Evolutionary conservation across 1,284 basidiomycete genomes (phyloP).

Genomic region (Anthracocystis setariae): DNA sequence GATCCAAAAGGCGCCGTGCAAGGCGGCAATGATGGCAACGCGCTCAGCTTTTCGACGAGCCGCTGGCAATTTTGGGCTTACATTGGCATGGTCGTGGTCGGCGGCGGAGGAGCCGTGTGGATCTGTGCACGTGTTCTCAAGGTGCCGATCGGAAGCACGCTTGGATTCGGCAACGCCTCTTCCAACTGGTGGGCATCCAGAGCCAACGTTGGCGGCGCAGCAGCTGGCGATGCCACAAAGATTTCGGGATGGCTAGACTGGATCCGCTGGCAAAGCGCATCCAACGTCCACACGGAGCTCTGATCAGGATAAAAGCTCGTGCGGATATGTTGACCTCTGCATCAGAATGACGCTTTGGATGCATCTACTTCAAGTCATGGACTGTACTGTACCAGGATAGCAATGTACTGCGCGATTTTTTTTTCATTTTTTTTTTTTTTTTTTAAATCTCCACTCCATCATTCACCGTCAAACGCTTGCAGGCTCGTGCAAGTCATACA

Average conservation of each 20-base stretch:
- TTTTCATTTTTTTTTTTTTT: no score
- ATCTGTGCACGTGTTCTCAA: conserved; percentile 43
- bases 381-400: conserved; percentile 3
- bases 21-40: conserved; percentile 41
- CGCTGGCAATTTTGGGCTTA: conserved; percentile 48
- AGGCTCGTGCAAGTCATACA: conserved; percentile 6
- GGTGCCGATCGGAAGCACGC: conserved; percentile 40
- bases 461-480: conserved; percentile 2
- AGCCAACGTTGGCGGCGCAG: conserved; percentile 18
- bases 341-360: no score
- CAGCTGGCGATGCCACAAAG: conserved; percentile 19
- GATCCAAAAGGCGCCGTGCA: conserved; percentile 62
- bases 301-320: conserved; percentile 4
- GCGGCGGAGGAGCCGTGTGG: conserved; percentile 45
- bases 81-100: conserved; percentile 40
- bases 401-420: conserved; percentile 1
- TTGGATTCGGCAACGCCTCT: conserved; percentile 30
- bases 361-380: no score
- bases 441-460: conserved; percentile 1
- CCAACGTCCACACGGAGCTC: conserved; percentile 24
- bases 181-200: conserved; percentile 31
- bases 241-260: conserved; percentile 45
- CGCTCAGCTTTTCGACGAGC: conserved; percentile 45
- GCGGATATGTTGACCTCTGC: not conserved
- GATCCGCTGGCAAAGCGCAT: conserved; percentile 46